Base-by-base conservation (phyloP, 345 rosid species). In the Salix suchowensis region DNA sequence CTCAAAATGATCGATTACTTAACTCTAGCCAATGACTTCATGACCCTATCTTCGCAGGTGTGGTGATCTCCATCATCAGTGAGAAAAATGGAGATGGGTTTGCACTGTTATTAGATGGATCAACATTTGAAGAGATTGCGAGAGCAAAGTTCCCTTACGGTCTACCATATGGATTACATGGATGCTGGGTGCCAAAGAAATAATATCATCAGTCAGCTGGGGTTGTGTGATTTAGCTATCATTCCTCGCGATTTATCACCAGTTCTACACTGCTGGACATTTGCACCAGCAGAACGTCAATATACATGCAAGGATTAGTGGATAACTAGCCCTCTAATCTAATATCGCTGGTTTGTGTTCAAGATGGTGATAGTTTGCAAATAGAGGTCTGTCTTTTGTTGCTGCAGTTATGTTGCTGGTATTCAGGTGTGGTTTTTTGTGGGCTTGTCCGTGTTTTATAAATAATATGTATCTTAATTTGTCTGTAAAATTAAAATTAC, bases 81-180 rank as follows among this genome's bases (percentile, higher is more conserved):
- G 91, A 88, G 84, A 84, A 84, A 81, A 87, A 85, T 85, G 98
- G 98, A 83, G 92, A 84, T 23, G 96, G 97, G 67, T 95, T 81
- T 79, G 98, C 98, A 26, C 65, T 95, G 21, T 26, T 95, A 76
- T 80, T 95, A 28, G 97, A 95, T 61, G 98, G 97, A 74, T 82
- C 86, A 61, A 87, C 93, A 34, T 95, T 95, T 67, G 86, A 91
- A 85, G 98, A 93, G 84, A 89, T 93, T 79, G 98, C 97, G 40
- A 89, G 96, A 85, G 98, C 98, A 68, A 91, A 85, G 83, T 91
- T 95, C 80, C 98, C 98, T 60, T 91, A 93, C 39, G 97, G 97
- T 58, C 91, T 95, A 67, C 98, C 98, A 14, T 95, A 93, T 68
- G 98, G 98, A 6, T 81, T 95, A 32, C 98, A 95, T 85, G 98